Conservation (phyloP, 495 filamentous ascomycete genomes). For the Xylaria curta region DNA sequence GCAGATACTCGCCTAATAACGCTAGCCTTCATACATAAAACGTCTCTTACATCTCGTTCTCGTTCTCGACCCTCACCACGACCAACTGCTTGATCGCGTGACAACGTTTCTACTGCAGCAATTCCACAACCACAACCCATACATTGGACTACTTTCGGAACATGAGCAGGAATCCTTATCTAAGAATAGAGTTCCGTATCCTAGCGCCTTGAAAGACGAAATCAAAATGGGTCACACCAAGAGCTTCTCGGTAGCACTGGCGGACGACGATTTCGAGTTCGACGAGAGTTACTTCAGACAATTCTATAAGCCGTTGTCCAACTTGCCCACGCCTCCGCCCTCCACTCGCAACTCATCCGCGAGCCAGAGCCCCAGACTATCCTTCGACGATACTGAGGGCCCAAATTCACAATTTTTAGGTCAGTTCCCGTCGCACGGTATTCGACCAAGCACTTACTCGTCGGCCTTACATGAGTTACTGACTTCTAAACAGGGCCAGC, state of each 20-base stretch:
- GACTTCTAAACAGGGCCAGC: constrained; percentile 53
- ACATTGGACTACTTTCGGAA: constrained; percentile 29
- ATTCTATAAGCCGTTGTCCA: constrained; percentile 65
- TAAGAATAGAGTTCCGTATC: constrained; percentile 30
- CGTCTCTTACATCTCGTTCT: neutral
- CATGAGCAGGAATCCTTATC: constrained; percentile 38
- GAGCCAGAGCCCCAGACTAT: constrained; percentile 46
- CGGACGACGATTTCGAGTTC: constrained; percentile 55
- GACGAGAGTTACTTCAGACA: constrained; percentile 62
- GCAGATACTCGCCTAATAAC: neutral
- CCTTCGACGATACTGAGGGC: constrained; percentile 51
- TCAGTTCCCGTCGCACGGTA: constrained; percentile 36
- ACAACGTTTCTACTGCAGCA: constrained; percentile 31
- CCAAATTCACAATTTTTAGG: constrained; percentile 53
- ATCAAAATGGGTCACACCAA: constrained; percentile 40
- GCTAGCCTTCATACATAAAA: constrained; percentile 10
- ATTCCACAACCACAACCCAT: constrained; percentile 24
- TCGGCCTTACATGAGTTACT: neutral
- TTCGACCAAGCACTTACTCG: neutral
- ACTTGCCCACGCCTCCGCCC: constrained; percentile 64
- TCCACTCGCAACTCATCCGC: constrained; percentile 53
- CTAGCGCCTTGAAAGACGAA: constrained; percentile 31
- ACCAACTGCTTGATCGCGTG: constrained; percentile 36
- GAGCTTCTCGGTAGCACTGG: constrained; percentile 42
- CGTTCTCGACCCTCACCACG: constrained; percentile 10